Conservation (phyloP, 225 moss, liverwort and hornwort species). For the Marchantia paleacea region DNA sequence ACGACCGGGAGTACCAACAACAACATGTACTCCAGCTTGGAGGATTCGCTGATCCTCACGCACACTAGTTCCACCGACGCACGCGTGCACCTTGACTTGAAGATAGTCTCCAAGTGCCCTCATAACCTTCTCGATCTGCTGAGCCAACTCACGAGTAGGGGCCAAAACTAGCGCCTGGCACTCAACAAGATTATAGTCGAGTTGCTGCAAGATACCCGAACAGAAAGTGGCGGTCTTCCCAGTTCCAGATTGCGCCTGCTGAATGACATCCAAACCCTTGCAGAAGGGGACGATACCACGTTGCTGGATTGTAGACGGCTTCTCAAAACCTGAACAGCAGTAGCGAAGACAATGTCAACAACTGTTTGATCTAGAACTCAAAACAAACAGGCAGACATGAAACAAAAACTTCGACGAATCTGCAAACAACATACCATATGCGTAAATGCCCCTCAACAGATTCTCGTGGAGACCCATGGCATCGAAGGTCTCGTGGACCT, state of each 20-base stretch:
- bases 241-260: constrained; percentile 60
- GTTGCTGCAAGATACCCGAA: constrained; percentile 55
- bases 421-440: constrained; percentile 42
- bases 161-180: constrained; percentile 68
- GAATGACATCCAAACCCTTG: constrained; percentile 57
- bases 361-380: not conserved
- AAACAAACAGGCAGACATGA: not conserved
- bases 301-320: constrained; percentile 66
- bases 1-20: constrained; percentile 59
- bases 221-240: constrained; percentile 65
- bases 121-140: constrained; percentile 73
- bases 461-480: constrained; percentile 63
- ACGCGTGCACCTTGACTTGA: constrained; percentile 64
- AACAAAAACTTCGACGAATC: not conserved
- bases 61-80: constrained; percentile 61
- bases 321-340: constrained; percentile 57
- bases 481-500: constrained; percentile 69
- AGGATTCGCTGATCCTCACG: constrained; percentile 58
- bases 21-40: constrained; percentile 57
- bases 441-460: constrained; percentile 59
- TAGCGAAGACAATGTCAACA: not conserved
- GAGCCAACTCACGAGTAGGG: constrained; percentile 63
- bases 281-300: constrained; percentile 66
- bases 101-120: constrained; percentile 62
- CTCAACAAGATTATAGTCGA: constrained; percentile 57